Base-by-base conservation (phyloP, 2,329 filamentous ascomycete genomes). In the Botrytis cinerea region DNA sequence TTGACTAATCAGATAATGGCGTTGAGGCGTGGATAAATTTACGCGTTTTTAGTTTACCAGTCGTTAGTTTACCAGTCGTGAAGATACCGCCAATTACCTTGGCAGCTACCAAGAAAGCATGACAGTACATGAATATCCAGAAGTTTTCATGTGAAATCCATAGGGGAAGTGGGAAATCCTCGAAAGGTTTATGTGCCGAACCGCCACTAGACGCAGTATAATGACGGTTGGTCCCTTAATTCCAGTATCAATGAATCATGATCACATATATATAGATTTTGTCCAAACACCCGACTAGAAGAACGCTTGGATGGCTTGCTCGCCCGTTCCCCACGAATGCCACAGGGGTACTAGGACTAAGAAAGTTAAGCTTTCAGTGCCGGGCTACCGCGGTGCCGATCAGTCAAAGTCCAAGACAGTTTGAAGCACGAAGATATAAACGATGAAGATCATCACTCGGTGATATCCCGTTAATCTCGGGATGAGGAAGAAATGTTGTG, bases 281-380 rank as follows among this genome's bases (percentile, higher is more conserved):
- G 45, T 38, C 32, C 22, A 64, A 18, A 25, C 43, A 54, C 16
- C 64, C 35, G 48, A 28, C 16, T 40, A 40, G 16, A 28, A 20
- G 46, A 40, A 54, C 38, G 46, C 22, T 35, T 35, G 32, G 32
- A 35, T 35, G 32, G 32, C 32, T 51, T 67, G 48, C 32, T 67
- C 22, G 32, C 25, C 22, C 9, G 16, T 43, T 68, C 64, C 46
- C 64, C 64, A 68, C 25, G 35, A 22, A 4, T 51, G n/a, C 25
- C 12, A n/a, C 48, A 51, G 48, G 43, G 48, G 10, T 22, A 43
- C 35, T 43, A 32, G 8, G 35, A 43, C 48, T 43, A 57, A 68
- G 66, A 57, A 68, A 57, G 18, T 43, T 28, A 68, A 68, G 66
- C 66, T 57, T 68, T 68, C 18, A 68, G 66, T 57, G 38, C 66